A percentile compares a stretch with the other conserved stretches of the same genome.
Conservation (phyloP, 2,329 filamentous ascomycete species). For the Chrysosporium queenslandicum region DNA sequence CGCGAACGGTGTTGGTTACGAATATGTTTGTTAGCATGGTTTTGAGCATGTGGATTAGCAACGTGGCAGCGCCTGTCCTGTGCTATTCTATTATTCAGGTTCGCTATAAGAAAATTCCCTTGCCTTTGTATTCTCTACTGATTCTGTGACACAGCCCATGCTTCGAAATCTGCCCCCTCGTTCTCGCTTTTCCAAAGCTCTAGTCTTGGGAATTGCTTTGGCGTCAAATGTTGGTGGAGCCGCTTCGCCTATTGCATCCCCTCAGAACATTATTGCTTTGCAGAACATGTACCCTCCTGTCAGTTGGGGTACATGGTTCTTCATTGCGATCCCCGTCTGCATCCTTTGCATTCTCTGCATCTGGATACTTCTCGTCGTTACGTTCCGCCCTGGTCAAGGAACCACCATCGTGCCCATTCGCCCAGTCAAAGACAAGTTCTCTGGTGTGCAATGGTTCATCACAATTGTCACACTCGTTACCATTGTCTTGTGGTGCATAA, state of each 20-base stretch:
- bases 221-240: conserved; percentile 94
- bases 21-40: conserved; percentile 99
- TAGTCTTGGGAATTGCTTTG: conserved; percentile 89
- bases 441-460: conserved; percentile 87
- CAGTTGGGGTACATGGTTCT: conserved; percentile 95
- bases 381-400: conserved; percentile 74
- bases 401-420: conserved; percentile 88
- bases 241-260: conserved; percentile 91
- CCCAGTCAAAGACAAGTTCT: conserved; percentile 77
- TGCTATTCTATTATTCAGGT: conserved; percentile 97
- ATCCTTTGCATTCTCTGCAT: conserved; percentile 79
- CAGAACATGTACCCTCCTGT: conserved; percentile 90
- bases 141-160: conserved; percentile 54
- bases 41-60: conserved; percentile 98
- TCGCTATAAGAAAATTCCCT: conserved; percentile 10
- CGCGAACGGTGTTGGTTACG: conserved; percentile 79
- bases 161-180: conserved; percentile 83
- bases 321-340: conserved; percentile 86
- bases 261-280: conserved; percentile 92
- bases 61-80: conserved; percentile 89
- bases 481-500: conserved; percentile 85
- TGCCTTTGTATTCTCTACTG: not conserved
- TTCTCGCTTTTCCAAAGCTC: conserved; percentile 85
- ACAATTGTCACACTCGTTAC: conserved; percentile 70
- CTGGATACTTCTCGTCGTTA: conserved; percentile 74